These are phyloP conservation scores for Papiliotrema flavescens DNA, from an alignment of 1,284 basidiomycete genomes.

Conservation along the genomic window DNA sequence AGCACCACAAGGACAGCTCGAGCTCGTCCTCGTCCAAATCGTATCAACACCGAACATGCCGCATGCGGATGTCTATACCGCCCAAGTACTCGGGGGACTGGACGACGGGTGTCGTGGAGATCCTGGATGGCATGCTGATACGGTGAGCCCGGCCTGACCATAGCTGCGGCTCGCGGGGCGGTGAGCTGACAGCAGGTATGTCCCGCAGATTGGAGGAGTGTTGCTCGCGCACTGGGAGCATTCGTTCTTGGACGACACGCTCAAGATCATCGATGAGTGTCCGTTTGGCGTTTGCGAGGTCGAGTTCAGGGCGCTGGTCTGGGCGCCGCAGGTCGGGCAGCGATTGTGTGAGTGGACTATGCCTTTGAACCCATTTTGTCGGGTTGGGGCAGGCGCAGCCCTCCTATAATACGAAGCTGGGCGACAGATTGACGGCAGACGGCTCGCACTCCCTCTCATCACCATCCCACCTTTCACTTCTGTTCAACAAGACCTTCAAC, in stretches of 20 bases:
- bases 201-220: conserved; percentile 80
- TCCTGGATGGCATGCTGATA: conserved; percentile 91
- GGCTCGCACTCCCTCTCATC: conserved; percentile 86
- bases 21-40: conserved; percentile 13
- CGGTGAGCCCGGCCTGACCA: conserved; percentile 56
- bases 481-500: conserved; percentile 93
- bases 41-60: conserved; percentile 66
- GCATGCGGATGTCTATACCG: conserved; percentile 71
- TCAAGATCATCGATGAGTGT: conserved; percentile 74
- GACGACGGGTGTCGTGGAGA: conserved; percentile 71
- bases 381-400: not conserved
- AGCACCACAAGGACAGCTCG: too few species aligned
- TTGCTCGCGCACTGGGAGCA: conserved; percentile 81
- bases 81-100: conserved; percentile 73
- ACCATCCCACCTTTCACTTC: conserved; percentile 88
- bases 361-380: not conserved
- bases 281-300: conserved; percentile 78
- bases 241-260: conserved; percentile 64
- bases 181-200: conserved; percentile 60
- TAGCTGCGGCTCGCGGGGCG: not conserved
- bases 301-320: conserved; percentile 78
- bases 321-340: conserved; percentile 84
- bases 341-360: conserved; percentile 61
- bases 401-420: conserved; percentile 1
- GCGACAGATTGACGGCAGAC: conserved; percentile 51